Conservation (phyloP, 2,329 filamentous ascomycete genomes). For the Sporothrix humicola region DNA sequence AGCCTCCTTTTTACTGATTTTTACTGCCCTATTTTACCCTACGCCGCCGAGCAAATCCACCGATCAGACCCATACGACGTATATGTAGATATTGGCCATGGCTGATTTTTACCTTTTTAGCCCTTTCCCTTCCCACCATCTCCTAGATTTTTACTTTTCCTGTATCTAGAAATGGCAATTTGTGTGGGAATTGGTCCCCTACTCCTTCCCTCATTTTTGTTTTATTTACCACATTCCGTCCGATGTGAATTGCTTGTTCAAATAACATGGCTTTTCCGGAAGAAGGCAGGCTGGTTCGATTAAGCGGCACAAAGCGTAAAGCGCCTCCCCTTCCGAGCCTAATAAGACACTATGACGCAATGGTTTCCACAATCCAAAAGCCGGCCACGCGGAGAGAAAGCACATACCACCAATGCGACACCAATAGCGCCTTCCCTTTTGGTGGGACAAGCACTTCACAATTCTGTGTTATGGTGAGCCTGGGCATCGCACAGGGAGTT, state of each 20-base stretch:
- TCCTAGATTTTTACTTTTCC: not conserved
- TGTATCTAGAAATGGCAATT: constrained; percentile 3
- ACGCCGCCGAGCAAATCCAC: not conserved
- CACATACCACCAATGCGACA: not conserved
- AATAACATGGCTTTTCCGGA: not conserved
- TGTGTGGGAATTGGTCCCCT: not conserved
- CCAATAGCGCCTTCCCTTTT: constrained; percentile 24
- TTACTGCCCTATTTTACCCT: constrained; percentile 1
- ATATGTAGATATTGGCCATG: not conserved
- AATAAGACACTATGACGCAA: constrained; percentile 33
- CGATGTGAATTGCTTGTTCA: not conserved
- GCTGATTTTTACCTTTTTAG: constrained; percentile 6
- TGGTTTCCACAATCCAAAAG: constrained; percentile 27
- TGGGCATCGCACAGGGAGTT: not conserved
- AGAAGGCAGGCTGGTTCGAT: constrained; percentile 28
- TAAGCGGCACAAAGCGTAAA: constrained; percentile 27
- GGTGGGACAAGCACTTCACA: constrained; percentile 16
- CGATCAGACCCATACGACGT: not conserved
- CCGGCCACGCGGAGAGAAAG: constrained; percentile 25
- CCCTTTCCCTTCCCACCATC: not conserved
- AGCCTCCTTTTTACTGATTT: constrained; percentile 8
- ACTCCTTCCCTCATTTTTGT: not conserved
- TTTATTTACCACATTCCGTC: constrained; percentile 5
- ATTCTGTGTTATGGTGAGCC: not conserved
- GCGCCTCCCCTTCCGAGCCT: constrained; percentile 22